Conservation (phyloP, 2,329 filamentous ascomycete genomes). For the Elsinoe batatas region DNA sequence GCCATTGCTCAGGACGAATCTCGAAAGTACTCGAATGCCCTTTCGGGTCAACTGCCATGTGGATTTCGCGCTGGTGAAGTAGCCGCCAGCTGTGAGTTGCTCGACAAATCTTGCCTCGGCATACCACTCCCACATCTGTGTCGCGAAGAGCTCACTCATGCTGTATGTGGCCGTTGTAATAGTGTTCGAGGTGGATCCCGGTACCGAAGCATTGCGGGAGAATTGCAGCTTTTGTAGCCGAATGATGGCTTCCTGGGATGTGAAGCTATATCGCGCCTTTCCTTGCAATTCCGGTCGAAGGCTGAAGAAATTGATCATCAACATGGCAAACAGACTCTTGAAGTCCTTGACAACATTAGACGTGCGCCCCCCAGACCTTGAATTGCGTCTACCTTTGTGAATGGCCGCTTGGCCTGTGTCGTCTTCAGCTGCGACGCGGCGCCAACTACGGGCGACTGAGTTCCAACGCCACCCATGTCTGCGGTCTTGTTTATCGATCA, state of each 20-base stretch:
- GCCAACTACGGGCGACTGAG: not conserved
- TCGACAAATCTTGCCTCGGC: not conserved
- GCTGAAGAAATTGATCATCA: conserved; percentile 1
- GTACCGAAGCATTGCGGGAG: not conserved
- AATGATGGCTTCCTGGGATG: not conserved
- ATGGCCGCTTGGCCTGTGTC: not conserved
- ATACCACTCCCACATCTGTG: conserved; percentile 1
- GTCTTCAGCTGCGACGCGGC: not conserved
- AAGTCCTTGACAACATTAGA: not conserved
- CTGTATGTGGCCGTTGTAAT: not conserved
- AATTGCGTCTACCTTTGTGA: not conserved
- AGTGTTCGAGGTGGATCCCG: not conserved
- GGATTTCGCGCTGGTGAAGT: not conserved
- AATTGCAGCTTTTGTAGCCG: conserved; percentile 1
- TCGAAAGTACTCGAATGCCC: not conserved
- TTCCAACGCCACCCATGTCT: not conserved
- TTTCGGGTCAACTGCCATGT: not conserved
- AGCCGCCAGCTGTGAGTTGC: not conserved
- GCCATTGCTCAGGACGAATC: not conserved
- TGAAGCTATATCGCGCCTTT: not conserved
- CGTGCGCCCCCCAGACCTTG: not conserved
- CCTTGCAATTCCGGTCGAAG: not conserved
- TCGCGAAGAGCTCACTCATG: not conserved
- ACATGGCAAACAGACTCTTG: conserved; percentile 1
- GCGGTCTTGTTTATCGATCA: not conserved